Evolutionary conservation across 2,329 filamentous ascomycete species (phyloP), one percentile per base, ranked within the genome.

Genomic region (Sporothrix luriei): DNA sequence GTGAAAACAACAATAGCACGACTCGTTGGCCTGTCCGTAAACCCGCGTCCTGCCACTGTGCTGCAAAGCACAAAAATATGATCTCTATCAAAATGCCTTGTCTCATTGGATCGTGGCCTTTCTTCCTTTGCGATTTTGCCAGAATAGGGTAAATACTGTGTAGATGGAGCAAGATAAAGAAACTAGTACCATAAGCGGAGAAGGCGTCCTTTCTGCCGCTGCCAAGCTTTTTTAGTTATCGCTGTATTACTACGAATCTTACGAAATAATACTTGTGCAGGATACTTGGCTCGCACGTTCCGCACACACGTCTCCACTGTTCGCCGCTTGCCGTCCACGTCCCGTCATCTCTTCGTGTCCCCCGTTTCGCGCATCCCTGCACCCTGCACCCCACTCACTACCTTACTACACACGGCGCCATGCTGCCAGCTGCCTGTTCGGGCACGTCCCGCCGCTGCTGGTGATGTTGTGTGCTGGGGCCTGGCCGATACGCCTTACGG

Each of bases 401-500:
- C n/a, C n/a, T n/a, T n/a, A n/a, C 55, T 21, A 10, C 33, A 40
- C 33, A 21, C 55, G 7, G 3, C 19, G 33, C 19, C 55, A 9
- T 13, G n/a, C 55, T 24, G 13, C 33, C 33, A 61, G 55, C 55
- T 61, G 55, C 55, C 55, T 61, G 1, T 61, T 61, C 29, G 55
- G 55, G 55, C 38, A 43, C 55, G 21, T 14, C 55, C 55, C 55
- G 55, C 55, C 33, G 55, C 33, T 21, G 55, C 33, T 43, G 19
- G 21, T 4, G 29, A 59, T 59, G 55, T 40, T 59, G 13, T 61
- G 4, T 4, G 43, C 33, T 61, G 55, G 55, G 33, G 21, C n/a
- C 33, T 6, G 33, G 55, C 55, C n/a, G 55, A 61, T 43, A 61
- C 55, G 55, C 55, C 55, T 61, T 61, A 24, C 21, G 33, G 55